phyloP scores from a whole-genome alignment of 257 asterid species.

The Ilex aquifolium region DNA sequence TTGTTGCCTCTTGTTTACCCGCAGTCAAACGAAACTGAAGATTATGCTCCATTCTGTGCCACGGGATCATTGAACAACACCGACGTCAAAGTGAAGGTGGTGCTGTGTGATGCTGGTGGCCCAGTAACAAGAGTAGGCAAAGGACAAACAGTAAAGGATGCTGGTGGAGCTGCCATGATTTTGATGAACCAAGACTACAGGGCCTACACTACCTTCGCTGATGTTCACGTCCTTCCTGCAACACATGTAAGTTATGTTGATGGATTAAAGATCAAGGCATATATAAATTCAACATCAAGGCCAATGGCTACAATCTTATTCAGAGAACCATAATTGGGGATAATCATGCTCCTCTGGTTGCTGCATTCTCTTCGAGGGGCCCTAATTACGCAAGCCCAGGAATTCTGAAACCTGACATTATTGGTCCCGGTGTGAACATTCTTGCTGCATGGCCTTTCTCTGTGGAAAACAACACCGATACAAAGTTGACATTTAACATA shows the following conservation, averaged over 20 bases:
- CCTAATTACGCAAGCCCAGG: conserved; percentile 31
- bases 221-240: conserved; percentile 25
- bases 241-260: conserved; percentile 18
- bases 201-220: not conserved
- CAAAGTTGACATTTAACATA: conserved; percentile 19
- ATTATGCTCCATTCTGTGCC: conserved; percentile 13
- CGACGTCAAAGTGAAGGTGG: conserved; percentile 12
- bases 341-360: conserved; percentile 31
- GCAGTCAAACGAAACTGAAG: conserved; percentile 10
- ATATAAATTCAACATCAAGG: conserved; percentile 18
- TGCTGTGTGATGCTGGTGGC: conserved; percentile 13
- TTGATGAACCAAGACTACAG: not conserved
- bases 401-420: conserved; percentile 55
- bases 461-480: conserved; percentile 16
- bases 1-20: conserved; percentile 29
- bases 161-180: conserved; percentile 28
- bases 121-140: not conserved
- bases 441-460: conserved; percentile 42
- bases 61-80: conserved; percentile 11
- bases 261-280: conserved; percentile 19
- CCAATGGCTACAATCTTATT: conserved; percentile 25
- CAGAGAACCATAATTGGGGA: conserved; percentile 42
- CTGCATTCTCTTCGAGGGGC: conserved; percentile 46
- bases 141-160: conserved; percentile 21
- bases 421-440: conserved; percentile 56